A percentile compares a stretch with the other conserved stretches of the same genome.
phyloP scores from a whole-genome alignment of 2,329 filamentous ascomycete genomes.

The Chrysoporthe austroafricana region DNA sequence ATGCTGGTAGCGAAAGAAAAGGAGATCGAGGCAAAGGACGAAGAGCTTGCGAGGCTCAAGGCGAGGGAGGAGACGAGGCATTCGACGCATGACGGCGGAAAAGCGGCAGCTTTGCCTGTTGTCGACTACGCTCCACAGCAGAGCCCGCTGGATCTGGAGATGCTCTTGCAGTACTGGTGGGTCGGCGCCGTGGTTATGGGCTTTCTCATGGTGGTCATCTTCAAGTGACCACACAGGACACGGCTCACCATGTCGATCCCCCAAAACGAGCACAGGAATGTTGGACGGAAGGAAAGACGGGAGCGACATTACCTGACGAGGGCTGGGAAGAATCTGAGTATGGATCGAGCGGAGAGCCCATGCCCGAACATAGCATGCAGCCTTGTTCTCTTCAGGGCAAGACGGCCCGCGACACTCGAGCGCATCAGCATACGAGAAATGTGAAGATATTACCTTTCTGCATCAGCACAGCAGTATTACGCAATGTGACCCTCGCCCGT shows the following conservation, averaged over 20 bases:
- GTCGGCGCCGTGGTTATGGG: neutral
- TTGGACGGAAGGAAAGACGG: neutral
- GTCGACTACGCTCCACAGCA: too few relatives aligned
- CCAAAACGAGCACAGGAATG: too few relatives aligned
- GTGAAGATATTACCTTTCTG: neutral
- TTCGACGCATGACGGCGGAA: too few relatives aligned
- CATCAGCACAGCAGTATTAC: neutral
- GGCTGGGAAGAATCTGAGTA: neutral
- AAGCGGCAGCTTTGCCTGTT: too few relatives aligned
- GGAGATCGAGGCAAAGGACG: constrained; percentile 20
- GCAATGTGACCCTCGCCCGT: constrained; percentile 21
- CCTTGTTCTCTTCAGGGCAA: neutral
- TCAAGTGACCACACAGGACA: constrained; percentile 12
- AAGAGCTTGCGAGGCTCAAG: constrained; percentile 12
- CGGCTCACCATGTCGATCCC: neutral
- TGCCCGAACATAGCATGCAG: neutral
- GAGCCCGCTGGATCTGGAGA: neutral
- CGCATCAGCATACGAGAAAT: neutral
- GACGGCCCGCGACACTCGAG: too few relatives aligned
- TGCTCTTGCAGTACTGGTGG: constrained; percentile 17
- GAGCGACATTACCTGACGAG: neutral
- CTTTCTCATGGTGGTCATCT: neutral
- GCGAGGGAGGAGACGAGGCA: neutral
- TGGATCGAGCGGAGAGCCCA: neutral
- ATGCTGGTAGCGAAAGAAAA: constrained; percentile 14